Percentiles rank a stretch among this genome's conserved stretches.
Evolutionary conservation across 106 monocot genomes (phyloP).

Genomic region (Alisma plantagoaquatica): DNA sequence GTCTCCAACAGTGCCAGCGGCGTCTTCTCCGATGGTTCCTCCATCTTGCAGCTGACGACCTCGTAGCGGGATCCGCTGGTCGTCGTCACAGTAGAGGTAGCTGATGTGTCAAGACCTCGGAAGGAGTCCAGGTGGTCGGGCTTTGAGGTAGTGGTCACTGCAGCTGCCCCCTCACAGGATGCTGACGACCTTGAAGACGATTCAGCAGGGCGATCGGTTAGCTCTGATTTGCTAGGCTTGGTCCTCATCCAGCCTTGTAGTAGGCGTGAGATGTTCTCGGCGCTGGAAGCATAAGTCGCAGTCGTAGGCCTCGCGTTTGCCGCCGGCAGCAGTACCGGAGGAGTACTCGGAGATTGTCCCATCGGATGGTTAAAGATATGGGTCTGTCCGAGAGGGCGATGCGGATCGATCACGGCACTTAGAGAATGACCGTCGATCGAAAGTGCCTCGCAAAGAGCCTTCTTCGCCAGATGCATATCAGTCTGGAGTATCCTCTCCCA

Average conservation of each 20-base stretch:
- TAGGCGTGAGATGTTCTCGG: constrained; percentile 11
- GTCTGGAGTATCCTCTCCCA: constrained; percentile 54
- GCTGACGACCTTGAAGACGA: background rate
- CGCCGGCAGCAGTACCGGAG: background rate
- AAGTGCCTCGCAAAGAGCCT: constrained; percentile 33
- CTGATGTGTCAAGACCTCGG: constrained; percentile 1
- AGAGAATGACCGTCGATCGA: constrained; percentile 11
- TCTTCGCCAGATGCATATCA: constrained; percentile 35
- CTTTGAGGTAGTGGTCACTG: background rate
- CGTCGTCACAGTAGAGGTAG: background rate
- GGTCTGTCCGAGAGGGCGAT: no score
- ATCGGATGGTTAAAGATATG: no score
- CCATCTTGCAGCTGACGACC: background rate
- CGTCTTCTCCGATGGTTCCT: background rate
- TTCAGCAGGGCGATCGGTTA: background rate
- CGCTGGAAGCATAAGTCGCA: constrained; percentile 3
- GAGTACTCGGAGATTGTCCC: no score
- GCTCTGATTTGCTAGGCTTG: background rate
- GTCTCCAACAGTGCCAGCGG: constrained; percentile 23
- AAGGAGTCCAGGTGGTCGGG: constrained; percentile 5
- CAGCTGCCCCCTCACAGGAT: background rate
- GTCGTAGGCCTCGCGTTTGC: background rate
- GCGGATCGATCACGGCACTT: no score
- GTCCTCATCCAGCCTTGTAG: constrained; percentile 8
- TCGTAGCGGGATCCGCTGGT: background rate